Percentiles rank a stretch among this genome's conserved stretches.
Evolutionary conservation across 768 basidiomycete species (phyloP).

Genomic region (Tylopilus sp.): DNA sequence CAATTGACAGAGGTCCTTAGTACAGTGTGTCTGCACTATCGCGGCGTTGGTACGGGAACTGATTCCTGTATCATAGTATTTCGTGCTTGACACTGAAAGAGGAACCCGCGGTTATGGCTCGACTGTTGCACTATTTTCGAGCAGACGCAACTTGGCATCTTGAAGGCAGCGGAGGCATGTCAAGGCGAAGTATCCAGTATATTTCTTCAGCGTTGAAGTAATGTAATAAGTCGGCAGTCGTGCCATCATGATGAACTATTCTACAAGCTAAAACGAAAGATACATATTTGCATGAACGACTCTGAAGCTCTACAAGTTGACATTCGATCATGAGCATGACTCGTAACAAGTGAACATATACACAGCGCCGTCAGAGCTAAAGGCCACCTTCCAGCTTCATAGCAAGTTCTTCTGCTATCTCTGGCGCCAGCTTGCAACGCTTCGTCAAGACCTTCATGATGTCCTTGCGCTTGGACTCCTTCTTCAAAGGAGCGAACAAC

Average conservation of each 20-base stretch:
- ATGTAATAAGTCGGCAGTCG: background rate
- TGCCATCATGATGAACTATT: background rate
- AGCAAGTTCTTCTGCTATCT: constrained; percentile 22
- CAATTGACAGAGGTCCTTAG: too few species aligned
- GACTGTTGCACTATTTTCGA: too few species aligned
- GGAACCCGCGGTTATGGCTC: too few species aligned
- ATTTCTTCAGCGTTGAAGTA: too few species aligned
- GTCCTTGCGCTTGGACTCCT: constrained; percentile 21
- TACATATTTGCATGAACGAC: constrained; percentile 6
- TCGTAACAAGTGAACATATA: background rate
- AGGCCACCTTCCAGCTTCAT: constrained; percentile 8
- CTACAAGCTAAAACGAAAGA: background rate
- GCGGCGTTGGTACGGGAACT: too few species aligned
- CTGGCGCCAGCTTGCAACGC: constrained; percentile 24
- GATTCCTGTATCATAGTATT: too few species aligned
- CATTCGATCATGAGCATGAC: background rate
- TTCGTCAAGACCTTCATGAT: constrained; percentile 26
- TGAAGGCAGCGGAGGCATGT: too few species aligned
- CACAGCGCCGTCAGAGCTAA: background rate
- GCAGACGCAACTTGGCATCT: too few species aligned
- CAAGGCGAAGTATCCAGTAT: too few species aligned
- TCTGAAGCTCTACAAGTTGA: background rate
- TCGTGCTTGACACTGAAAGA: too few species aligned
- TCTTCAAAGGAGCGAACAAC: constrained; percentile 22
- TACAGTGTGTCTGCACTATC: too few species aligned